Evolutionary conservation across 805 yeast species (phyloP), one percentile per base, ranked within the genome.

Genomic region (Blastobotrys americana): DNA sequence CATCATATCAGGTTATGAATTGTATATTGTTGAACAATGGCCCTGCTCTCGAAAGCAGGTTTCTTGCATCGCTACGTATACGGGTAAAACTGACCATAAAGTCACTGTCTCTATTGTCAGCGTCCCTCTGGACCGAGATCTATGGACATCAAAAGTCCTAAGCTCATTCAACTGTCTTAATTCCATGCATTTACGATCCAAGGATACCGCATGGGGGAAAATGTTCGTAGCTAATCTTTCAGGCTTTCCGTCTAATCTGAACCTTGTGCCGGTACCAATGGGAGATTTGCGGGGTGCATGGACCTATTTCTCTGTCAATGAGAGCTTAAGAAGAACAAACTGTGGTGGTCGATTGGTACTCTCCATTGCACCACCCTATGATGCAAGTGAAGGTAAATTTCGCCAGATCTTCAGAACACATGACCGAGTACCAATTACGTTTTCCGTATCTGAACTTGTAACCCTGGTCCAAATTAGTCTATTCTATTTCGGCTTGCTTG

Each of bases 11-110:
- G 97, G 98, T 1, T 87, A 83, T 59, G 97, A 93, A 63, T 75
- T 84, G 13, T 93, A 93, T 60, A 70, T 93, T 33, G 95, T 90
- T 8, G 97, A 93, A 61, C 97, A 90, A 62, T 93, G 98, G 98
- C 82, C 84, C 2, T 72, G 82, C 27, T 80, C 80, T 47, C 69
- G 97, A 37, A 70, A 74, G 35, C 66, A 78, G 9, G 79, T 84
- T 20, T 72, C 82, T 1, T 71, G 84, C 3, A 80, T 90, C 15
- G 78, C 93, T 1, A 77, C 90, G 0, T 93, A 76, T 61, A 90
- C 97, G 0, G 98, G 98, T 2, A 84, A 87, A 57, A 58, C 76
- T 3, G 69, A 70, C n/a, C 84, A 87, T 53, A 64, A 65, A 22
- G 73, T 87, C 0, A 62, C 69, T 16, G 95, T 81, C 2, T 76